Base-by-base conservation (phyloP, 2,329 filamentous ascomycete species). In the Pseudopyricularia cyperi region DNA sequence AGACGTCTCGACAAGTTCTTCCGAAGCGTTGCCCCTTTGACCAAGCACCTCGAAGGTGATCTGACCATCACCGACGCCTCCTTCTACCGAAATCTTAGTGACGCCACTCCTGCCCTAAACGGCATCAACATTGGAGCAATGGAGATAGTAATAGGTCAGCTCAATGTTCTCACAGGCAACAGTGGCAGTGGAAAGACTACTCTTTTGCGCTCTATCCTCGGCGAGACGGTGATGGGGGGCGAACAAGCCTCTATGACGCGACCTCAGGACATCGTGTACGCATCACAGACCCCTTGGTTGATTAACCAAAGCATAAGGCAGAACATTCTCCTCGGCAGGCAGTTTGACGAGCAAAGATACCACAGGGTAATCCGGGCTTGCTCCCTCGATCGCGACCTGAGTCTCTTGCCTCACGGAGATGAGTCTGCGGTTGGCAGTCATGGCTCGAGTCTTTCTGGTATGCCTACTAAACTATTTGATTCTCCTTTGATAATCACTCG, bases 171-270 rank as follows among this genome's bases (percentile, higher is more conserved):
- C 2, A 71, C 70, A 12, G 77, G 77, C 0, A 68, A 70, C 12
- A 79, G 75, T 33, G 77, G 77, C 7, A 72, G 73, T 54, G 77
- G 77, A 7, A 81, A 81, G 60, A 77, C 77, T 1, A 78, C 76
- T 0, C 62, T 81, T 2, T 63, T 80, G 24, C 63, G 75, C 50
- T 70, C 74, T 2, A 74, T 80, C 14, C 65, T 80, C 4, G 76
- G 77, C 11, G 76, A 80, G 60, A 66, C 76, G 48, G 60, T 75
- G 26, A 22, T 50, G 34, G 26, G 32, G 5, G 48, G 26, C 4
- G 72, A 76, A 51, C 57, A 57, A 3, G 77, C 76, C 15, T 60
- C 62, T 15, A 68, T 79, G 17, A 72, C 71, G 3, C 68, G 71
- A 14, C 58, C 64, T 0, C 53, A 50, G 44, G 54, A 52, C 8